Evolutionary conservation across 192 early-diverging fungal genomes (phyloP).

Genomic region (Coemansia sp.): DNA sequence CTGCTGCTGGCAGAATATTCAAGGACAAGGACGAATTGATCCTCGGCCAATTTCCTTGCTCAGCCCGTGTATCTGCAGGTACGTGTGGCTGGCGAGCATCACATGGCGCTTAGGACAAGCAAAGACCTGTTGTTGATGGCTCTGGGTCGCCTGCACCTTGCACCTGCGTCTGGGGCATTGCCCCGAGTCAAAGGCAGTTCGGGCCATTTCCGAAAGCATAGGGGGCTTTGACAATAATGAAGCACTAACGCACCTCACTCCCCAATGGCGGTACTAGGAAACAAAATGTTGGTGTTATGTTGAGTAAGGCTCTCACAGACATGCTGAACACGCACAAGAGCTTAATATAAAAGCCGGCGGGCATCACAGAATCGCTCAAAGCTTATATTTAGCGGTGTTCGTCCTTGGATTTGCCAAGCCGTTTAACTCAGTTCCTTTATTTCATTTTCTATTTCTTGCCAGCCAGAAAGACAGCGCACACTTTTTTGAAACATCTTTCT

Average conservation of each 20-base stretch:
- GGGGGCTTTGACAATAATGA: background rate
- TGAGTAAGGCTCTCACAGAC: background rate
- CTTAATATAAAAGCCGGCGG: background rate
- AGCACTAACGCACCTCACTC: background rate
- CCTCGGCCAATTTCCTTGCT: constrained; percentile 1
- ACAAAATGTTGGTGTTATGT: background rate
- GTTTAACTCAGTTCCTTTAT: background rate
- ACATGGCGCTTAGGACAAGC: background rate
- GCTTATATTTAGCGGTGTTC: background rate
- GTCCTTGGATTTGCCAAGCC: constrained; percentile 6
- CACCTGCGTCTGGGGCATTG: constrained; percentile 8
- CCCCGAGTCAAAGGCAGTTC: constrained; percentile 9
- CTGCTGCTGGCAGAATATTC: background rate
- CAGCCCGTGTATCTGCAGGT: background rate
- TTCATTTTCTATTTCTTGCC: background rate
- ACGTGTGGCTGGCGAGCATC: constrained; percentile 11
- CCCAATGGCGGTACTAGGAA: background rate
- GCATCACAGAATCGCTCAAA: background rate
- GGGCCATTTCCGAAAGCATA: constrained; percentile 14
- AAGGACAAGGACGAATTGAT: background rate
- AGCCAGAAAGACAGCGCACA: background rate
- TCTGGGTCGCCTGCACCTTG: background rate
- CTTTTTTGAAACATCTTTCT: background rate
- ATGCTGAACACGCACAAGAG: background rate
- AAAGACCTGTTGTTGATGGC: background rate